Conservation (phyloP, 2,329 filamentous ascomycete species). For the Epichloe brachyelytri region DNA sequence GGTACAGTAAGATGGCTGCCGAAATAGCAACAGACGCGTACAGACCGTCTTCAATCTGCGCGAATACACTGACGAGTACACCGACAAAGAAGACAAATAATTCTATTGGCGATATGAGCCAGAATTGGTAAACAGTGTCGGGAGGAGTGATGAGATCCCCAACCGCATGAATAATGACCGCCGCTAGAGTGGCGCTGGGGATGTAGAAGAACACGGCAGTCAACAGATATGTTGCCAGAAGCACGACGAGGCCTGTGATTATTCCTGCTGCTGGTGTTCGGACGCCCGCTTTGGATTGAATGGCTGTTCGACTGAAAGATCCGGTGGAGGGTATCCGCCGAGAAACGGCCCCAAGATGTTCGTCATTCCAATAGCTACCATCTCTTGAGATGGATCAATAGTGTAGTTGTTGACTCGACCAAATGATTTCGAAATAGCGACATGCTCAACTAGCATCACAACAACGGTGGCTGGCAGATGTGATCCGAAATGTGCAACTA, state of each 20-base stretch:
- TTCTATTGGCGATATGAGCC: conserved; percentile 82
- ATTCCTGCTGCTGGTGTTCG: conserved; percentile 82
- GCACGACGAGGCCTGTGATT: conserved; percentile 73
- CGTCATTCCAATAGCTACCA: conserved; percentile 84
- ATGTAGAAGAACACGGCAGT: conserved; percentile 91
- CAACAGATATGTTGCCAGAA: conserved; percentile 81
- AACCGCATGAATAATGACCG: conserved; percentile 91
- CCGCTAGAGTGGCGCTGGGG: conserved; percentile 64
- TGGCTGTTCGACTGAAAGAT: conserved; percentile 91
- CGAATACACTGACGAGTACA: conserved; percentile 81
- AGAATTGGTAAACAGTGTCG: conserved; percentile 88
- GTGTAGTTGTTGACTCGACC: conserved; percentile 92
- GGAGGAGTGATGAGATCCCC: conserved; percentile 85
- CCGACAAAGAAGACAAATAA: conserved; percentile 87
- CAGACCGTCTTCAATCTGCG: conserved; percentile 80
- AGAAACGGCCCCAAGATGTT: conserved; percentile 88
- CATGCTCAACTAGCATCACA: conserved; percentile 92
- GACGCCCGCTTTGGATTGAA: conserved; percentile 94
- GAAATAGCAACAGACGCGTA: conserved; percentile 76
- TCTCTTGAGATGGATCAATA: conserved; percentile 89
- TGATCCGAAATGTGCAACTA: conserved; percentile 55
- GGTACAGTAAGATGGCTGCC: conserved; percentile 65
- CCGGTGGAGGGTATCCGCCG: conserved; percentile 84
- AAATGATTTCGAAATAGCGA: conserved; percentile 94
- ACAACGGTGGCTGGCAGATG: conserved; percentile 80